Base-by-base conservation (phyloP, 208 protist species). In the Trypanosoma scelopori region DNA sequence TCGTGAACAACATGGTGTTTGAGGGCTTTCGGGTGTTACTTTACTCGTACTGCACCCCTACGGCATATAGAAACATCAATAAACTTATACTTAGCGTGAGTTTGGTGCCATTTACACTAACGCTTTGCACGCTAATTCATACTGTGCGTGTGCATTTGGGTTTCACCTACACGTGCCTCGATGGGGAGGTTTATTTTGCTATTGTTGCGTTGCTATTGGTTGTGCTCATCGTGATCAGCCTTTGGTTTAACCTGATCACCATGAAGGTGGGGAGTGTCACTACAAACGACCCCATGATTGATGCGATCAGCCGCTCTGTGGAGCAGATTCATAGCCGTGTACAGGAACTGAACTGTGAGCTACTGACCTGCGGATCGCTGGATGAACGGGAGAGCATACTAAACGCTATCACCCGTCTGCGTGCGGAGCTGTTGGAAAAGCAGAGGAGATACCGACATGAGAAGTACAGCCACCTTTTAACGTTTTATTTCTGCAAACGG, bases 351-450 rank as follows among this genome's bases (percentile, higher is more conserved):
- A 81, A 82, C 35, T 70, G 80, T 55, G 78, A 82, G 28, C 67
- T 89, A 28, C 78, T 82, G 69, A 66, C 72, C 16, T 78, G 71
- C 46, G 69, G 65, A 6, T 79, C 84, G 43, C 37, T 69, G 0
- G 56, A 72, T 1, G 78, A 85, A 28, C 69, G 79, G 39, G 82
- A 92, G 69, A 84, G 79, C 68, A 78, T 76, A 22, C 73, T 87
- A n/a, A 89, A 87, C 59, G 81, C 79, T 45, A 79, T 82, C 51
- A 68, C 82, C 3, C 86, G 78, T 49, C 69, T 92, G 32, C 82
- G 81, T 11, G 79, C 85, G n/a, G 86, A 92, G 69, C 79, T 82
- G 57, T 43, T 89, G 55, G 82, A 89, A 62, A 89, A 89, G 56
- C 82, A 88, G 42, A 74, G 87, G 63, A 71, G 73, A 60, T 92